Percentiles rank a stretch among this genome's conserved stretches.
Evolutionary conservation across 2,329 filamentous ascomycete genomes (phyloP).

Genomic region (Colletotrichum sp.): DNA sequence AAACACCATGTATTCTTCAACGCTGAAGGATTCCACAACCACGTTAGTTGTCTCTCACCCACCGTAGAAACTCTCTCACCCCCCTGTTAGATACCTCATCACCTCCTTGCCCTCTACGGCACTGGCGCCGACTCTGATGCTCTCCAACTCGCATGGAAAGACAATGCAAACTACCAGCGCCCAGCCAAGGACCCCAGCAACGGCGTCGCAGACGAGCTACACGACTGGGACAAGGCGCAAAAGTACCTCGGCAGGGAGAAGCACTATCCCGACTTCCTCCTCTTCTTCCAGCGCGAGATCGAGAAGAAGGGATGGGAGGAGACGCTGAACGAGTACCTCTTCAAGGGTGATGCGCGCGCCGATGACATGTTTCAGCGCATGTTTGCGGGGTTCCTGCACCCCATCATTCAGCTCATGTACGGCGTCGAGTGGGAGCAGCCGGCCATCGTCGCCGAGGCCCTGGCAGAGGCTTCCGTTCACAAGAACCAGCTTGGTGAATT

Average conservation of each 20-base stretch:
- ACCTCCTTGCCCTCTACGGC: constrained; percentile 77
- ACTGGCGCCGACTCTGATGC: constrained; percentile 68
- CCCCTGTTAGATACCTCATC: constrained; percentile 65
- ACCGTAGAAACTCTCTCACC: neutral
- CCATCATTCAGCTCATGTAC: constrained; percentile 85
- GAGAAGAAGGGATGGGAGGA: constrained; percentile 65
- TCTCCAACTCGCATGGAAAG: constrained; percentile 69
- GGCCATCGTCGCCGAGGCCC: constrained; percentile 78
- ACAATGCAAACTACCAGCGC: constrained; percentile 72
- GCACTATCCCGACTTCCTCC: constrained; percentile 75
- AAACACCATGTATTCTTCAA: constrained; percentile 85
- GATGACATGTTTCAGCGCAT: constrained; percentile 74
- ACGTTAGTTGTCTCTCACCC: constrained; percentile 54
- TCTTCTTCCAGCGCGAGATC: constrained; percentile 79
- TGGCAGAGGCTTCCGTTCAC: constrained; percentile 80
- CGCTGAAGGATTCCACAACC: constrained; percentile 77
- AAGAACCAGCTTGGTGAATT: constrained; percentile 58
- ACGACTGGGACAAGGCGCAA: constrained; percentile 60
- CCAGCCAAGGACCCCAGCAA: constrained; percentile 51
- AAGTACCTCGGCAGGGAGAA: constrained; percentile 65
- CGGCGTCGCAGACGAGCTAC: constrained; percentile 58
- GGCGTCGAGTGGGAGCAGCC: constrained; percentile 84
- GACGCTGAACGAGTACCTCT: constrained; percentile 71
- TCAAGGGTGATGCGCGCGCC: constrained; percentile 67
- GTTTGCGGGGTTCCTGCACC: constrained; percentile 75